A percentile compares a stretch with the other conserved stretches of the same genome.
Evolutionary conservation across 176 grass and related monocot species (phyloP).

Genomic region (Microstegium vimineum): DNA sequence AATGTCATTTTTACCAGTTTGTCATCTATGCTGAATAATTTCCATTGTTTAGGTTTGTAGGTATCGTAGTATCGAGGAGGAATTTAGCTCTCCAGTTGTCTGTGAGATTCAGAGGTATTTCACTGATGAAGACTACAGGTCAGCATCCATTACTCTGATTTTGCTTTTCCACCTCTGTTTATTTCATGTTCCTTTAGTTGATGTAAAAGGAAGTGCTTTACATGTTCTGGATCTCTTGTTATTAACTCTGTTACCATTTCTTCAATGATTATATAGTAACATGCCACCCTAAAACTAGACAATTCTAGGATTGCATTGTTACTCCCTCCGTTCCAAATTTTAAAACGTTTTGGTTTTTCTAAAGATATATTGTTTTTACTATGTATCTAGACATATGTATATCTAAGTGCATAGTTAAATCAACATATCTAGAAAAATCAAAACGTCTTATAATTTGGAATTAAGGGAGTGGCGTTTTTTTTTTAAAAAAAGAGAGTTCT

Average conservation of each 20-base stretch:
- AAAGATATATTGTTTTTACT: too few relatives aligned
- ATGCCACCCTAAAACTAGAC: neutral
- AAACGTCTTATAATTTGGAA: too few relatives aligned
- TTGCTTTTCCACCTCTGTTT: neutral
- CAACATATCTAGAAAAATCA: too few relatives aligned
- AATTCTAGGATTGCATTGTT: neutral
- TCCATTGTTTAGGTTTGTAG: slow-evolving; percentile 62
- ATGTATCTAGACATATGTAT: too few relatives aligned
- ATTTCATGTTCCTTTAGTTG: neutral
- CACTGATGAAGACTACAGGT: slow-evolving; percentile 87
- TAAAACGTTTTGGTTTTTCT: too few relatives aligned
- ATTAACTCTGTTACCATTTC: neutral
- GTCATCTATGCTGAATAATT: neutral
- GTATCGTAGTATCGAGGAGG: slow-evolving; percentile 69
- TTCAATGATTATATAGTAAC: neutral
- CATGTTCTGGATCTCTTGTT: neutral
- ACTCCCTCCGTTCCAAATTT: too few relatives aligned
- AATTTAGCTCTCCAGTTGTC: slow-evolving; percentile 56
- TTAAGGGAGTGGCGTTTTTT: too few relatives aligned
- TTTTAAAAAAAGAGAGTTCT: neutral
- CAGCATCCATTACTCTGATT: slow-evolving; percentile 28
- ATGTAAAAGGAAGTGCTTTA: neutral
- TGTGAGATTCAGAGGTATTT: slow-evolving; percentile 81
- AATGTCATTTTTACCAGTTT: neutral
- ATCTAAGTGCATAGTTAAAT: too few relatives aligned